phyloP scores from a whole-genome alignment of 139 green algal genomes.

The Chlamydomonas eustigma region DNA sequence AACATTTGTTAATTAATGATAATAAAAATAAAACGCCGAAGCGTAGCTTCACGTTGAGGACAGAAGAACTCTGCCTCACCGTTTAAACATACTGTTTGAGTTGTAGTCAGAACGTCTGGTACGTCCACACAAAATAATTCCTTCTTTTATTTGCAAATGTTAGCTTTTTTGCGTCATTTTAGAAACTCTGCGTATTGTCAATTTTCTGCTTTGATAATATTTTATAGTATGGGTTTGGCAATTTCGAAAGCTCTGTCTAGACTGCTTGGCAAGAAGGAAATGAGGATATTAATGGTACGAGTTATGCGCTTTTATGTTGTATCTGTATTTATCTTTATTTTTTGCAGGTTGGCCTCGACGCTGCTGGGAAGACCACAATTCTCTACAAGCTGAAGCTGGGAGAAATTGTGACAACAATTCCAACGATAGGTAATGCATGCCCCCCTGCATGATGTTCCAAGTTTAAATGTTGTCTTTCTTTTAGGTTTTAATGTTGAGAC shows the following conservation, averaged over 20 bases:
- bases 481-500: constrained; percentile 98
- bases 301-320: not conserved
- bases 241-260: constrained; percentile 90
- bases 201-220: no score
- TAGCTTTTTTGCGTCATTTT: no score
- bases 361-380: constrained; percentile 98
- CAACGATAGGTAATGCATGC: constrained; percentile 86
- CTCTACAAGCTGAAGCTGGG: constrained; percentile 99
- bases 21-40: no score
- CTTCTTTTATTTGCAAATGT: no score
- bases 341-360: constrained; percentile 89
- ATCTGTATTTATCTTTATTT: not conserved
- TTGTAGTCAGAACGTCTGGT: no score
- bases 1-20: no score
- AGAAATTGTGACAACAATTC: constrained; percentile 98
- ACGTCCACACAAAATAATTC: no score
- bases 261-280: constrained; percentile 95
- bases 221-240: constrained; percentile 82
- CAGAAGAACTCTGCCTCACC: no score
- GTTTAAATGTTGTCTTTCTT: not conserved
- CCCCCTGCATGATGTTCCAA: no score
- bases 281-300: constrained; percentile 97
- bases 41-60: no score
- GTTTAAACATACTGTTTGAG: no score
- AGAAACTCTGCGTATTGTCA: no score